Conservation (phyloP, 805 yeast genomes). For the Saturnispora sekii region DNA sequence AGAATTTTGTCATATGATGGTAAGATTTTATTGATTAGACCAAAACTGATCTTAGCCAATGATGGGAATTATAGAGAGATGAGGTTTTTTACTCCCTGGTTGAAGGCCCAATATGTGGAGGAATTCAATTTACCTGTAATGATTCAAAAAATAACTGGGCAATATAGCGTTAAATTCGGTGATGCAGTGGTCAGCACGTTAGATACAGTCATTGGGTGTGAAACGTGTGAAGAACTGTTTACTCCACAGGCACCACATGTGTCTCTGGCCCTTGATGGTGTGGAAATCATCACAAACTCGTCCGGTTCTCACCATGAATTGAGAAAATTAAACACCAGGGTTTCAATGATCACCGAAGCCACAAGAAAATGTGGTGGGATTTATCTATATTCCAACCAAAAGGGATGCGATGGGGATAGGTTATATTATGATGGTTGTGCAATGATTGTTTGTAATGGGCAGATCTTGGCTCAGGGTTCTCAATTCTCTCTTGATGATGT, state of each 20-base stretch:
- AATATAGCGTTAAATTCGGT: slow-evolving; percentile 56
- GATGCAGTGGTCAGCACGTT: slow-evolving; percentile 79
- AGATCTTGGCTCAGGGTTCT: slow-evolving; percentile 84
- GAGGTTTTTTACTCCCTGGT: slow-evolving; percentile 96
- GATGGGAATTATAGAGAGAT: slow-evolving; percentile 98
- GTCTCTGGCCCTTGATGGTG: slow-evolving; percentile 86
- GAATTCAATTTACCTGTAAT: slow-evolving; percentile 59
- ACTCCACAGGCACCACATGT: slow-evolving; percentile 96
- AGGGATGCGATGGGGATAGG: slow-evolving; percentile 98
- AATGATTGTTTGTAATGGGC: slow-evolving; percentile 83
- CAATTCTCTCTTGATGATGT: slow-evolving; percentile 89
- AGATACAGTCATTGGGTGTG: slow-evolving; percentile 92
- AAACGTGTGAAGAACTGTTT: slow-evolving; percentile 95
- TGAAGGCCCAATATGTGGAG: slow-evolving; percentile 67
- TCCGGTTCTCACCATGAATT: slow-evolving; percentile 98
- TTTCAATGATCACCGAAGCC: slow-evolving; percentile 81
- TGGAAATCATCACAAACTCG: slow-evolving; percentile 93
- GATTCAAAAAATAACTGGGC: slow-evolving; percentile 59
- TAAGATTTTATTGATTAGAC: slow-evolving; percentile 74
- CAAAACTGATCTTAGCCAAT: slow-evolving; percentile 87
- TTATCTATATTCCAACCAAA: slow-evolving; percentile 86
- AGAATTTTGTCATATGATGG: slow-evolving; percentile 76
- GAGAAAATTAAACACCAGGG: slow-evolving; percentile 76
- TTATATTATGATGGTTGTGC: slow-evolving; percentile 97
- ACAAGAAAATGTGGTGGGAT: slow-evolving; percentile 96